These are phyloP conservation scores for Mrakia frigida DNA, from an alignment of 768 basidiomycete species.

Conservation along the genomic window DNA sequence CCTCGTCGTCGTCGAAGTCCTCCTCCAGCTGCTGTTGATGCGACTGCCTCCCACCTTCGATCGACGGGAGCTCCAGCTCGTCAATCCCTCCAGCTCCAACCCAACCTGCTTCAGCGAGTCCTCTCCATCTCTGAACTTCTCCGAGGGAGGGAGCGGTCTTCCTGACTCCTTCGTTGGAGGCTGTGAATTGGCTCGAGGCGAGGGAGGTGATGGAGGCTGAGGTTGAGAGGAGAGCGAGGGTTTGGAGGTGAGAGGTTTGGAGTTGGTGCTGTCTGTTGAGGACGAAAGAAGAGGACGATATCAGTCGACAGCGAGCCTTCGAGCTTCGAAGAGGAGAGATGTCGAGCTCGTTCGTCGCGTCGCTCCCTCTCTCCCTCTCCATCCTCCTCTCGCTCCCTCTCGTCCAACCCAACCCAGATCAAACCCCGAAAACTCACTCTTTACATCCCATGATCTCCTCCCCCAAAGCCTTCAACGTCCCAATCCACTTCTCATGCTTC, in stretches of 20 bases:
- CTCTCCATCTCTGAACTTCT: conserved; percentile 1
- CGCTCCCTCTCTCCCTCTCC: too few species aligned
- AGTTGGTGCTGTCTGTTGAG: background rate
- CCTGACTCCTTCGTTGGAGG: background rate
- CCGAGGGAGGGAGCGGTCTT: background rate
- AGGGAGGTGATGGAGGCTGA: conserved; percentile 8
- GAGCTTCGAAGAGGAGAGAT: too few species aligned
- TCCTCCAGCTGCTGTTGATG: background rate
- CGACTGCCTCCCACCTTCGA: background rate
- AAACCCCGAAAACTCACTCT: background rate
- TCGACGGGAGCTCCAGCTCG: background rate
- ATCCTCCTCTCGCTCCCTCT: too few species aligned
- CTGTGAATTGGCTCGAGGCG: background rate
- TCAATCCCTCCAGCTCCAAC: background rate
- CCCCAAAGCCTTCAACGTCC: conserved; percentile 9
- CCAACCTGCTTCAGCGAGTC: conserved; percentile 16
- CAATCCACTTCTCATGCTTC: conserved; percentile 18
- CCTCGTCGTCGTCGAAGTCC: background rate
- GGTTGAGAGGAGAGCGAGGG: conserved; percentile 18
- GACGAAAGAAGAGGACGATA: background rate
- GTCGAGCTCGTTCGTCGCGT: too few species aligned
- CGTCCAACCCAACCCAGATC: too few species aligned
- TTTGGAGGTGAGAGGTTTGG: conserved; percentile 19
- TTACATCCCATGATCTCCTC: conserved; percentile 6
- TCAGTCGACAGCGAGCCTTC: too few species aligned